phyloP scores from a whole-genome alignment of 164 flowering plant species.

The Macadamia integrifolia region DNA sequence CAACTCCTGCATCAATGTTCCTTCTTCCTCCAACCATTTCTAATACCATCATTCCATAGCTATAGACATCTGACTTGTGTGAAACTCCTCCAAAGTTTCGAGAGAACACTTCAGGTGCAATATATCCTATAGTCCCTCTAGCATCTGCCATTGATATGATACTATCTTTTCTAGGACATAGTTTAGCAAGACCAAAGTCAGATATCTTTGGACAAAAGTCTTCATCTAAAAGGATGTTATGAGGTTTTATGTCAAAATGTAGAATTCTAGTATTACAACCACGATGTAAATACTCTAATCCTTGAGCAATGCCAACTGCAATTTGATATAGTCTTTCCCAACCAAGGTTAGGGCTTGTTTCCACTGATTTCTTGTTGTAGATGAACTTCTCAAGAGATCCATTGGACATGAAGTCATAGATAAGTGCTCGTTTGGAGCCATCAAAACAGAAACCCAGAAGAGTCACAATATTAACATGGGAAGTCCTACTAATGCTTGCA shows the following conservation, averaged over 20 bases:
- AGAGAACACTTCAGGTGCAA: conserved; percentile 38
- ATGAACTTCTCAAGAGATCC: conserved; percentile 20
- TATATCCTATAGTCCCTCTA: conserved; percentile 43
- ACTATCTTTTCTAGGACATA: conserved; percentile 26
- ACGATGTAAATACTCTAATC: conserved; percentile 40
- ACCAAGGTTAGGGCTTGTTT: conserved; percentile 6
- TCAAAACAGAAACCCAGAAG: conserved; percentile 22
- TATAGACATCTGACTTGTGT: conserved; percentile 47
- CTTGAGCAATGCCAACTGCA: conserved; percentile 36
- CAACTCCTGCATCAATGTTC: background rate
- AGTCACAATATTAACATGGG: conserved; percentile 18
- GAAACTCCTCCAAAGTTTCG: conserved; percentile 37
- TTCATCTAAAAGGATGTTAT: conserved; percentile 37
- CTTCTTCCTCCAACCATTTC: conserved; percentile 38
- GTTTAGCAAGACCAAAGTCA: conserved; percentile 39
- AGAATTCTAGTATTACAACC: conserved; percentile 38
- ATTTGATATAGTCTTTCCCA: conserved; percentile 28
- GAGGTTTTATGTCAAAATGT: conserved; percentile 50
- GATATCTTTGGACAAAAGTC: conserved; percentile 37
- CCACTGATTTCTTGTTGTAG: background rate
- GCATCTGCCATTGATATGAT: conserved; percentile 27
- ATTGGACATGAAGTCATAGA: conserved; percentile 26
- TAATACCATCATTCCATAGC: conserved; percentile 48
- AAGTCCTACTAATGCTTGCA: conserved; percentile 22
- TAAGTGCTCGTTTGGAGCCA: conserved; percentile 19